Percentiles rank a stretch among this genome's conserved stretches.
phyloP scores from a whole-genome alignment of 2,329 filamentous ascomycete species.

The Penicillium paneum region DNA sequence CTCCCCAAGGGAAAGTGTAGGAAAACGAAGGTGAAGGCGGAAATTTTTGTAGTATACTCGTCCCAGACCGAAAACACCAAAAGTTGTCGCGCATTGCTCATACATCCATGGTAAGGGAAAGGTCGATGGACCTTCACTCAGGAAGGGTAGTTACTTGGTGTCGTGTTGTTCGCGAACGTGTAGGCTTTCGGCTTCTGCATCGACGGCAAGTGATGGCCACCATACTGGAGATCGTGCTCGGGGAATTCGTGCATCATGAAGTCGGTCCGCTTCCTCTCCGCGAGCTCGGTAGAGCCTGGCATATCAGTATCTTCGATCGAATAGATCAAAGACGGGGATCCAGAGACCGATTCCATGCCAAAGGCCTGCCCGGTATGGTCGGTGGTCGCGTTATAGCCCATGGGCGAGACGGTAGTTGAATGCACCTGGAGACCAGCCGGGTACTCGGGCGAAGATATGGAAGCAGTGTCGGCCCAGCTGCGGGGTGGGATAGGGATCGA shows the following conservation, averaged over 20 bases:
- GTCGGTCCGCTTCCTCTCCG: slow-evolving; percentile 37
- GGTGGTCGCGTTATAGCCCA: slow-evolving; percentile 37
- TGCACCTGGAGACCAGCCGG: slow-evolving; percentile 34
- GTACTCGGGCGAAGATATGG: slow-evolving; percentile 44
- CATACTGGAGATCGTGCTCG: slow-evolving; percentile 42
- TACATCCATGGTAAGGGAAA: slow-evolving; percentile 27
- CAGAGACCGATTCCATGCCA: slow-evolving; percentile 30
- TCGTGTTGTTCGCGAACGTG: slow-evolving; percentile 43
- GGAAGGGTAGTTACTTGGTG: slow-evolving; percentile 40
- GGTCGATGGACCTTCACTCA: background rate
- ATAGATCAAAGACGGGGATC: slow-evolving; percentile 33
- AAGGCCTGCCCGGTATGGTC: slow-evolving; percentile 29
- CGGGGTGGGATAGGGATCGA: slow-evolving; percentile 38
- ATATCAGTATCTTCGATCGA: slow-evolving; percentile 32
- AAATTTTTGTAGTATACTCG: slow-evolving; percentile 18
- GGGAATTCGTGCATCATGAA: slow-evolving; percentile 47
- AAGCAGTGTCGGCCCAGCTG: slow-evolving; percentile 42
- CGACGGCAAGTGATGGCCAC: slow-evolving; percentile 41
- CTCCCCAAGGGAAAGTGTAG: slow-evolving; percentile 1
- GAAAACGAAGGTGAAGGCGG: slow-evolving; percentile 5
- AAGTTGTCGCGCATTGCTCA: slow-evolving; percentile 26
- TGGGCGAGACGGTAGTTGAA: slow-evolving; percentile 37
- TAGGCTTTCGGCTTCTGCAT: slow-evolving; percentile 43
- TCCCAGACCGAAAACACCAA: slow-evolving; percentile 17
- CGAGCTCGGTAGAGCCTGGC: slow-evolving; percentile 21